phyloP scores from a whole-genome alignment of 164 flowering plant genomes.

The Vitis riparia region DNA sequence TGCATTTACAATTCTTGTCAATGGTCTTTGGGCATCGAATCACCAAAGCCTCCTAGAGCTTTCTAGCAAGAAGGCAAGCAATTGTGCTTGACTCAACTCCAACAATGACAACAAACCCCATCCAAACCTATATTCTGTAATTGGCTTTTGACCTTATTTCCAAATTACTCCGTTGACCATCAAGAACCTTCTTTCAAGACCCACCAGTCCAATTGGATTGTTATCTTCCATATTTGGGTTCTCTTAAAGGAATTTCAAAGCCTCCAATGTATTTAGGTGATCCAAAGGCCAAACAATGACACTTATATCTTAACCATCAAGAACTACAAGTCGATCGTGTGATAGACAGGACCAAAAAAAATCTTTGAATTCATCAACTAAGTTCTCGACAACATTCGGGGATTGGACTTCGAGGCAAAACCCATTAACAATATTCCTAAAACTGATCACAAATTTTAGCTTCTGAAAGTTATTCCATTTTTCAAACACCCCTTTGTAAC shows the following conservation, averaged over 20 bases:
- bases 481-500: conserved; percentile 73
- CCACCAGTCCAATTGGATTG: conserved; percentile 58
- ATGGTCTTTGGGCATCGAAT: too few species aligned
- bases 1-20: too few species aligned
- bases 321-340: conserved; percentile 87
- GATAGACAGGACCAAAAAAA: conserved; percentile 69
- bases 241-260: conserved; percentile 50
- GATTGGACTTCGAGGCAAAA: conserved; percentile 83
- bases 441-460: conserved; percentile 62
- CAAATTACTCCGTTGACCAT: conserved; percentile 92
- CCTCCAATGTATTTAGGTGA: conserved; percentile 66
- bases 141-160: neutral
- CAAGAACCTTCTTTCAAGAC: conserved; percentile 73
- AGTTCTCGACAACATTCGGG: conserved; percentile 46
- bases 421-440: conserved; percentile 93
- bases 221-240: conserved; percentile 82
- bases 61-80: too few species aligned
- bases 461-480: conserved; percentile 63
- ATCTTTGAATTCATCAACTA: conserved; percentile 56
- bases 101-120: too few species aligned
- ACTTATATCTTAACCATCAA: conserved; percentile 91
- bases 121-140: too few species aligned
- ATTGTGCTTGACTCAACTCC: too few species aligned
- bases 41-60: too few species aligned
- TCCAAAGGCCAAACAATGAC: conserved; percentile 86